phyloP scores from a whole-genome alignment of 306 rosid species.

The Luffa acutangula region DNA sequence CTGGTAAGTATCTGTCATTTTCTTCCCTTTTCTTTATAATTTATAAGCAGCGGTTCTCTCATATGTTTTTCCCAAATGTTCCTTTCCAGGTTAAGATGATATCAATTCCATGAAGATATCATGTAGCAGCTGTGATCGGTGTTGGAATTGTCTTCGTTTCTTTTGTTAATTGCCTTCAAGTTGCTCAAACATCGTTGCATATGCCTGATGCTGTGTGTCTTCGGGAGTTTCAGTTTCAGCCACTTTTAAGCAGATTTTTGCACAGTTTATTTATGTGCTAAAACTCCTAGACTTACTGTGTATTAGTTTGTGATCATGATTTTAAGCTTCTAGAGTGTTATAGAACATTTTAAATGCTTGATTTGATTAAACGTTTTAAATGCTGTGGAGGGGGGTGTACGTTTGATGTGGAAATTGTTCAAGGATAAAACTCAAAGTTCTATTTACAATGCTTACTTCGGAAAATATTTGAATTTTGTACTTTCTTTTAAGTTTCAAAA shows the following conservation, averaged over 20 bases:
- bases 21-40: too few relatives aligned
- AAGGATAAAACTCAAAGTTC: too few relatives aligned
- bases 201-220: not conserved
- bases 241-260: not conserved
- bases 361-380: not conserved
- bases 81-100: not conserved
- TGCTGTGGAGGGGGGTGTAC: not conserved
- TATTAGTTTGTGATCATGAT: not conserved
- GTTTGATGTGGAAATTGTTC: not conserved
- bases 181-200: not conserved
- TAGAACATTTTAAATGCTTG: not conserved
- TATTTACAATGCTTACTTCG: too few relatives aligned
- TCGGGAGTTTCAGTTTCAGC: not conserved
- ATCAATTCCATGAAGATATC: not conserved
- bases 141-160: not conserved
- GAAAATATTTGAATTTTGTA: too few relatives aligned
- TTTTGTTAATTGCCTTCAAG: not conserved
- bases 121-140: not conserved
- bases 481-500: too few relatives aligned
- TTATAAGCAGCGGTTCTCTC: not conserved
- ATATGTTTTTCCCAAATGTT: not conserved
- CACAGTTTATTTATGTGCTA: not conserved
- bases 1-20: not conserved
- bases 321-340: not conserved
- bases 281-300: not conserved